Conservation (phyloP, 352 stramenopile species). For the Globisporangium perplexum region DNA sequence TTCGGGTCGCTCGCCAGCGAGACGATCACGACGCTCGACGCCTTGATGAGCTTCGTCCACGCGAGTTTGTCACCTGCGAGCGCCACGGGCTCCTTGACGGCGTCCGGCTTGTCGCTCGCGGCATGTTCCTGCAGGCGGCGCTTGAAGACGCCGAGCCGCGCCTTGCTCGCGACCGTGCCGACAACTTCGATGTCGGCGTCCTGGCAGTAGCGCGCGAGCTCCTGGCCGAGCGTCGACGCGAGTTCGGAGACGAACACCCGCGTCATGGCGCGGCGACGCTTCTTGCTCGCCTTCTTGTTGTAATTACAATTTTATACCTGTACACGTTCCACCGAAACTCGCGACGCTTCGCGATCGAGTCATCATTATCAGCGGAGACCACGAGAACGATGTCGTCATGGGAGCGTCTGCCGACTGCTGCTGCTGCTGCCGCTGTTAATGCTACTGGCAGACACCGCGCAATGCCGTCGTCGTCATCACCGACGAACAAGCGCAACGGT, state of each 20-base stretch:
- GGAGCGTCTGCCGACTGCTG: conserved; percentile 14
- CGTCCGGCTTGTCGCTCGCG: conserved; percentile 37
- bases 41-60: conserved; percentile 49
- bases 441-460: neutral
- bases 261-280: conserved; percentile 36
- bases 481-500: conserved; percentile 53
- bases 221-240: conserved; percentile 43
- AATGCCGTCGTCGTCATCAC: conserved; percentile 12
- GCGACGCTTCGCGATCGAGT: too few relatives aligned
- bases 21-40: conserved; percentile 47
- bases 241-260: conserved; percentile 75
- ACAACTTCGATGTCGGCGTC: conserved; percentile 65
- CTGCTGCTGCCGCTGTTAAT: conserved; percentile 2
- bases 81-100: conserved; percentile 49
- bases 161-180: conserved; percentile 40
- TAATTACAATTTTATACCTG: too few relatives aligned
- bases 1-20: conserved; percentile 51
- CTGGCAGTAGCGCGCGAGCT: conserved; percentile 50
- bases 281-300: too few relatives aligned
- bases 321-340: too few relatives aligned
- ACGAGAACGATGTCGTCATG: conserved; percentile 18
- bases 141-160: conserved; percentile 36
- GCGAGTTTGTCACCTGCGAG: conserved; percentile 34
- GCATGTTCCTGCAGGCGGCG: conserved; percentile 52
- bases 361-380: too few relatives aligned